Evolutionary conservation across 805 yeast genomes (phyloP), one percentile per base, ranked within the genome.

Genomic region (Schizosaccharomyces cryophilus): DNA sequence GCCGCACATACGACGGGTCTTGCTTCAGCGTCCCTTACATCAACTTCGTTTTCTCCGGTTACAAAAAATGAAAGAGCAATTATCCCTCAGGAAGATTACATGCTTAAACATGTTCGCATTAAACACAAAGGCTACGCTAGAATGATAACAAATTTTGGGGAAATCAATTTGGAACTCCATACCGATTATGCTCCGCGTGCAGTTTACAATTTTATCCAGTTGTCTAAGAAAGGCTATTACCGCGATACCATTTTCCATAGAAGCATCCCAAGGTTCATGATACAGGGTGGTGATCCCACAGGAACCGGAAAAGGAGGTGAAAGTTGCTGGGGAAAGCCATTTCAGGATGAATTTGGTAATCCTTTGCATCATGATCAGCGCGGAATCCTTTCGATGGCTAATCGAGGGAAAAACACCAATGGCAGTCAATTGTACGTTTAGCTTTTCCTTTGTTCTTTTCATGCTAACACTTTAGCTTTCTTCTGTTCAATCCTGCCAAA

Each of bases 401-500:
- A 87, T 67, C 84, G 90, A 62, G 95, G 95, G 67, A 90, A 90
- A 73, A 84, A 85, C 80, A 85, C 95, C 71, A 87, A 87, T 71
- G 93, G 95, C 29, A 85, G 94, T 30, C 95, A 87, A 74, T 87
- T 87, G 64, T 64, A 58, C 7, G 63, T 61, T 11, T 45, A 40
- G 7, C n/a, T 15, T 60, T 42, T 56, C 11, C 51, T 45, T 24
- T 45, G 9, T 45, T 45, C 13, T 45, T 45, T 45, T 11, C 2
- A 45, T 19, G 47, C 47, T 56, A 29, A n/a, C 15, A 21, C 5
- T 24, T 4, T 51, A 64, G 65, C 74, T 87, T 86, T 76, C 82
- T 87, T 71, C 84, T 94, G 67, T 82, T 88, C 0, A 78, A 75
- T 61, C 78, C 87, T 1, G 78, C 82, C 7, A 83, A 87, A 0